Conservation (phyloP, 2,329 filamentous ascomycete species). For the Clarireedia monteithiana region DNA sequence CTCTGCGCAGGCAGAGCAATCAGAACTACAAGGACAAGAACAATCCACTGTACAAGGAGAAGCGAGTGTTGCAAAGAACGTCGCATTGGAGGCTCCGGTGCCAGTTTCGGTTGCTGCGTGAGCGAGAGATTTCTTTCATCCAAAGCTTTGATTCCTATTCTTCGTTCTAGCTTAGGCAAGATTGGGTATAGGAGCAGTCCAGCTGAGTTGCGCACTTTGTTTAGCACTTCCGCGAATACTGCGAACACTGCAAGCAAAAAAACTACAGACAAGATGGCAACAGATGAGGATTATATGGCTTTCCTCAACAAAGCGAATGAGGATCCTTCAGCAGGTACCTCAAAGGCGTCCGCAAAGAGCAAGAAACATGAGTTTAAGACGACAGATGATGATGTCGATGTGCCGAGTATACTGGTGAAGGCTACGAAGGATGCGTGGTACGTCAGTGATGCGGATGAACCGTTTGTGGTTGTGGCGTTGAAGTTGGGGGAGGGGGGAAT, state of each 20-base stretch:
- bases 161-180: background rate
- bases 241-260: background rate
- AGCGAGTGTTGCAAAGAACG: background rate
- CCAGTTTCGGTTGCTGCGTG: background rate
- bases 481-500: conserved; percentile 48
- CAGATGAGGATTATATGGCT: conserved; percentile 73
- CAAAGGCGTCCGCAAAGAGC: conserved; percentile 24
- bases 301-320: conserved; percentile 85
- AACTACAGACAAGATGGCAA: conserved; percentile 45
- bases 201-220: conserved; percentile 11
- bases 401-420: conserved; percentile 51
- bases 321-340: conserved; percentile 57
- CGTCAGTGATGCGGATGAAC: conserved; percentile 76
- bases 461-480: conserved; percentile 70
- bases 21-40: background rate
- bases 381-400: conserved; percentile 43
- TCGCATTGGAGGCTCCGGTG: background rate
- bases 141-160: background rate
- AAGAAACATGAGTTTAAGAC: conserved; percentile 40
- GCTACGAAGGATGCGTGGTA: conserved; percentile 57
- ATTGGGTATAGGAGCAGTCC: background rate
- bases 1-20: background rate
- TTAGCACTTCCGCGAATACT: conserved; percentile 4
- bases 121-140: background rate
- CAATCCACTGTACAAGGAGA: background rate